A percentile compares a stretch with the other conserved stretches of the same genome.
These are phyloP conservation scores for Apiospora saccharicola DNA, from an alignment of 2,329 filamentous ascomycete genomes.

Conservation along the genomic window DNA sequence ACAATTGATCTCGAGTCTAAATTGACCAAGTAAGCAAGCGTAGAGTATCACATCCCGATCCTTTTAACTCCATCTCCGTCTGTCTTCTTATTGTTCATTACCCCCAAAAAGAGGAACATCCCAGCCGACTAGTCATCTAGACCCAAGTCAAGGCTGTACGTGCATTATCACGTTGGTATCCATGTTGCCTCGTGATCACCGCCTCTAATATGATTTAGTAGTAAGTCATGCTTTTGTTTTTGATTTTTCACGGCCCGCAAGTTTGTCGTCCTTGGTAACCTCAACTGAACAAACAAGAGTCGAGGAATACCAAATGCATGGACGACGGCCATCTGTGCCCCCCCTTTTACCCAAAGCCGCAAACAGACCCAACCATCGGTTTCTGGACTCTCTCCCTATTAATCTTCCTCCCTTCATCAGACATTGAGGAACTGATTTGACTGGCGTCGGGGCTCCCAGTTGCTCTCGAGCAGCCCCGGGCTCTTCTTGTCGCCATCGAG, in stretches of 20 bases:
- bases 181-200: constrained; percentile 2
- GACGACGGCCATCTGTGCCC: constrained; percentile 10
- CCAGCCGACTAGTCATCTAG: constrained; percentile 39
- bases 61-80: not conserved
- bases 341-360: not conserved
- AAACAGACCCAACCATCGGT: too few relatives aligned
- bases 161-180: constrained; percentile 22
- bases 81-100: constrained; percentile 16
- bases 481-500: constrained; percentile 33
- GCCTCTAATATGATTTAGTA: constrained; percentile 12
- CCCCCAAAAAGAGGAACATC: constrained; percentile 3
- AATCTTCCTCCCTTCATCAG: not conserved
- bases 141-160: constrained; percentile 34
- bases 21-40: not conserved
- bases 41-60: not conserved
- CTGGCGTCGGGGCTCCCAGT: constrained; percentile 25
- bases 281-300: constrained; percentile 1
- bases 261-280: constrained; percentile 22
- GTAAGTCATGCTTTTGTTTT: constrained; percentile 15
- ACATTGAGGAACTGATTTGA: constrained; percentile 7
- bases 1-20: not conserved
- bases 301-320: not conserved
- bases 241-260: constrained; percentile 30
- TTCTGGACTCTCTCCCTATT: too few relatives aligned
- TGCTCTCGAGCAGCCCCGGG: constrained; percentile 22